phyloP scores from a whole-genome alignment of 805 yeast species.

The Kazachstania kunashirensis region DNA sequence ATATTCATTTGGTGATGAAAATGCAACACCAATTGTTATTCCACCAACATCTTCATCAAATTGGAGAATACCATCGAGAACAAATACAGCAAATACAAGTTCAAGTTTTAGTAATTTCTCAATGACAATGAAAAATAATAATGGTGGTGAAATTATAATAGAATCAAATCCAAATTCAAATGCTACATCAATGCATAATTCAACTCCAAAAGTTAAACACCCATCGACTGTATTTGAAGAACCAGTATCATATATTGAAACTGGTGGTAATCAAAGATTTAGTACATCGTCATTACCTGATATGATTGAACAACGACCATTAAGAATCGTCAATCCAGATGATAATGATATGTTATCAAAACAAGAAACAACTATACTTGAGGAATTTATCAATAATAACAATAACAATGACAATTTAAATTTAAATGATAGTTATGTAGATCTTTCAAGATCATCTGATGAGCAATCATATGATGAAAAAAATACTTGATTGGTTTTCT shows the following conservation, averaged over 20 bases:
- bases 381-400: neutral
- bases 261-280: conserved; percentile 39
- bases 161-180: neutral
- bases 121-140: neutral
- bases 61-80: conserved; percentile 12
- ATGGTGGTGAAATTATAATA: neutral
- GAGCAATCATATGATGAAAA: conserved; percentile 1
- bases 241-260: conserved; percentile 11
- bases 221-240: conserved; percentile 15
- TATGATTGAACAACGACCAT: conserved; percentile 29
- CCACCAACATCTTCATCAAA: conserved; percentile 11
- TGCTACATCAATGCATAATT: neutral
- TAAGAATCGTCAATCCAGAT: conserved; percentile 44
- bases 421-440: conserved; percentile 1
- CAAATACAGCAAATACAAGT: conserved; percentile 5
- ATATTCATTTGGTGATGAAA: conserved; percentile 29
- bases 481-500: no score
- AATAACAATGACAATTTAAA: neutral
- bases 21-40: conserved; percentile 21
- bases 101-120: conserved; percentile 2
- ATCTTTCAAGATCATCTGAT: conserved; percentile 1
- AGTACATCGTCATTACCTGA: conserved; percentile 46
- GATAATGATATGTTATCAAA: neutral
- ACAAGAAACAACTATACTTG: neutral
- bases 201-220: conserved; percentile 1